Evolutionary conservation across 805 yeast species (phyloP), one percentile per base, ranked within the genome.

Genomic region (Candida adriatica): DNA sequence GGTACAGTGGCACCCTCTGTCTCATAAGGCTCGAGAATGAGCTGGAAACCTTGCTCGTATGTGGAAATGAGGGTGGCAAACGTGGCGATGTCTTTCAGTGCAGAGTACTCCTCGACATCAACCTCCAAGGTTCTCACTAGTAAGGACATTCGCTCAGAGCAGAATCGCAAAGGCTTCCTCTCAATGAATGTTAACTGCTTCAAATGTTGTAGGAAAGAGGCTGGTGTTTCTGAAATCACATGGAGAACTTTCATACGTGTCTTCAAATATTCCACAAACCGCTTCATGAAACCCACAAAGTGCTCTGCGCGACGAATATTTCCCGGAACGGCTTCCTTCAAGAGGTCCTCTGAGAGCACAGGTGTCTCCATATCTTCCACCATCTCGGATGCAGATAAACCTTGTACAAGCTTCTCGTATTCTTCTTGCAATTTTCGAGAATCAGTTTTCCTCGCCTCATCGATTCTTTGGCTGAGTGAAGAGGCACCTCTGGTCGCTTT

Each of bases 231-330:
- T n/a, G 96, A 85, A 26, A 92, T 87, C 22, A 92, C 98, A 61
- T 90, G 96, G 30, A 94, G 60, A 3, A 92, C 96, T 61, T 92
- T 94, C 97, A 92, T 92, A 59, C 98, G 75, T 4, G 96, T 90
- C 51, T 90, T 92, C 48, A 92, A 63, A 58, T 92, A 92, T 52
- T 92, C 99, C 18, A 92, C 84, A 45, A 92, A 83, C 42, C 99
- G 66, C 49, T 88, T 85, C 55, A 92, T 66, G 51, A 92, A 92
- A 4, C 96, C 86, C 11, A 92, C 79, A 49, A 92, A 92, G 62
- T 92, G 98, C 51, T 94, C 97, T 0, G 97, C 99, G 48, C 95
- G 76, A 44, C 98, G 69, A 26, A 92, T 92, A 46, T 94, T 92
- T 9, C 99, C 99, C 0, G 99, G 99, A 8, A 92, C 77, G 0